phyloP scores from a whole-genome alignment of 768 basidiomycete species.

The Leccinum arenicola region DNA sequence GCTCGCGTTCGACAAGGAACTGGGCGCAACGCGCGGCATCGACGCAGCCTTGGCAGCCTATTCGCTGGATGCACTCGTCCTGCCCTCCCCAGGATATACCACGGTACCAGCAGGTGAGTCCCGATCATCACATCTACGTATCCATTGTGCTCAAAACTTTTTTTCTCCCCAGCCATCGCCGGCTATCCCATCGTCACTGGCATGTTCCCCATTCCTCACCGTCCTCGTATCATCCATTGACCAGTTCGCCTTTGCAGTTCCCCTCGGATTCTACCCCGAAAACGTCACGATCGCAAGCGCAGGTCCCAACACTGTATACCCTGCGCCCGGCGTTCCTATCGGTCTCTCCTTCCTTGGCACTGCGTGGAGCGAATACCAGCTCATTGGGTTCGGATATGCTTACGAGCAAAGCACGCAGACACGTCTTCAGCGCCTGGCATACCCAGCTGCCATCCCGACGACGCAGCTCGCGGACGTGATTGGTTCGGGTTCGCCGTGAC shows the following conservation, averaged over 20 bases:
- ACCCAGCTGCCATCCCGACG: constrained; percentile 51
- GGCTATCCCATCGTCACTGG: constrained; percentile 37
- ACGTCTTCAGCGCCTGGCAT: constrained; percentile 47
- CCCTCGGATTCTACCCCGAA: constrained; percentile 39
- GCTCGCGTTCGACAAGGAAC: constrained; percentile 43
- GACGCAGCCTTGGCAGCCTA: constrained; percentile 46
- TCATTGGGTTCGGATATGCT: constrained; percentile 42
- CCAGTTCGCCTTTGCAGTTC: constrained; percentile 18
- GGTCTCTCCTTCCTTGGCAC: constrained; percentile 43
- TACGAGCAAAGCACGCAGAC: constrained; percentile 57
- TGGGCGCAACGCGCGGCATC: constrained; percentile 52
- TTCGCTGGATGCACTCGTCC: constrained; percentile 48
- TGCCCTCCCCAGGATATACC: constrained; percentile 35
- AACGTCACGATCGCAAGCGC: constrained; percentile 33
- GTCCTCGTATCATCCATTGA: neutral
- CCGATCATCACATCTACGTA: neutral
- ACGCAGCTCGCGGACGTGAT: constrained; percentile 45
- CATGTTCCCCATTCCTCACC: neutral
- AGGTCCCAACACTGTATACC: constrained; percentile 31
- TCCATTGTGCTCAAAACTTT: neutral
- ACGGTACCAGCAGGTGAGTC: constrained; percentile 20
- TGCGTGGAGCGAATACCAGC: constrained; percentile 42
- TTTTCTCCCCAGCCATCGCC: constrained; percentile 25
- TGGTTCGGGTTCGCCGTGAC: neutral
- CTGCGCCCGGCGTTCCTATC: constrained; percentile 40